Conservation (phyloP, 257 asterid species). For the Cruciata laevipes region DNA sequence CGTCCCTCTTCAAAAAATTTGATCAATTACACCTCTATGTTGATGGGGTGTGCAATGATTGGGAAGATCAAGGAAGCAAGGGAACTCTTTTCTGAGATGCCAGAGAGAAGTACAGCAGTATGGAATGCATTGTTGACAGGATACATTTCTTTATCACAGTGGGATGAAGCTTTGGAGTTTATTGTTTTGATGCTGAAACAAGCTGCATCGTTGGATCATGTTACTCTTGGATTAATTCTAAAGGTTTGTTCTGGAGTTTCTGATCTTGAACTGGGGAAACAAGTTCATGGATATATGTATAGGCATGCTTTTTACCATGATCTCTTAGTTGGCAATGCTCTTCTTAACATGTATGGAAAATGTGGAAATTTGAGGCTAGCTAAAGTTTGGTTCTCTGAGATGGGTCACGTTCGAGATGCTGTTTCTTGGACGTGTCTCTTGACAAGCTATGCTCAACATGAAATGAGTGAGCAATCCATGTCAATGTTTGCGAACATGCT, state of each 20-base stretch:
- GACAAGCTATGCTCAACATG: neutral
- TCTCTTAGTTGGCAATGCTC: constrained; percentile 3
- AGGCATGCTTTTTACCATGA: neutral
- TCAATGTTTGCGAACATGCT: neutral
- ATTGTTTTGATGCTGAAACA: neutral
- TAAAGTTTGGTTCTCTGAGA: constrained; percentile 3
- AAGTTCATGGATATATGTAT: constrained; percentile 7
- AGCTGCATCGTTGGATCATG: neutral
- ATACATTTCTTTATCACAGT: neutral
- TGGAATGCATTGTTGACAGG: constrained; percentile 5
- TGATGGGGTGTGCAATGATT: constrained; percentile 4
- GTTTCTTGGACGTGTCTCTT: constrained; percentile 5
- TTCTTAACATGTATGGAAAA: constrained; percentile 10
- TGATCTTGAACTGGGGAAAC: constrained; percentile 5
- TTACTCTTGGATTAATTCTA: constrained; percentile 2
- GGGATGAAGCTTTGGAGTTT: constrained; percentile 7
- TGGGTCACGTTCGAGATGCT: constrained; percentile 5
- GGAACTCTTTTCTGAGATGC: neutral
- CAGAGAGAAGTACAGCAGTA: neutral
- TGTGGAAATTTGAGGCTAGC: constrained; percentile 9
- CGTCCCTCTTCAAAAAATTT: neutral
- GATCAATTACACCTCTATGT: constrained; percentile 8
- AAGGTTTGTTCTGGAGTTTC: constrained; percentile 7
- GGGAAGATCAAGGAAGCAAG: constrained; percentile 7
- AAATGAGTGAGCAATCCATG: constrained; percentile 9